These are phyloP conservation scores for Miamiensis avidus DNA, from an alignment of 169 alveolate genomes.

Conservation along the genomic window DNA sequence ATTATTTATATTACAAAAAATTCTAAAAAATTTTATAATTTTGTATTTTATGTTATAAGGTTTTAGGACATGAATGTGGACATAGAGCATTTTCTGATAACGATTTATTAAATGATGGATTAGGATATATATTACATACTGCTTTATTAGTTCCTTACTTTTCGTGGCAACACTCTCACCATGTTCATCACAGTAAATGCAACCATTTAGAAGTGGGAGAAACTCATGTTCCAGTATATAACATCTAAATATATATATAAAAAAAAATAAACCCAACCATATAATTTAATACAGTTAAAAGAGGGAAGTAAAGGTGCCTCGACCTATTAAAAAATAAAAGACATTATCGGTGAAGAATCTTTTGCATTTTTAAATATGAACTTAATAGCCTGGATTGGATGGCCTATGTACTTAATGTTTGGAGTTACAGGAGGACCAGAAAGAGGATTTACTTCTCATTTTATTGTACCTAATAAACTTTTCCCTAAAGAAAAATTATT, in stretches of 20 bases:
- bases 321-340: constrained; percentile 21
- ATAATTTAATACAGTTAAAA: constrained; percentile 49
- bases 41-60: constrained; percentile 14
- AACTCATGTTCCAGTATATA: constrained; percentile 57
- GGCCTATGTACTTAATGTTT: constrained; percentile 52
- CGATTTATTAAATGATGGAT: constrained; percentile 46
- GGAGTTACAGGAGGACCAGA: constrained; percentile 65
- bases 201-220: constrained; percentile 72
- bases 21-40: too few species aligned
- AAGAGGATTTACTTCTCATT: constrained; percentile 44
- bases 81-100: constrained; percentile 64
- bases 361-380: constrained; percentile 30
- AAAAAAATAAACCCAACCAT: constrained; percentile 26
- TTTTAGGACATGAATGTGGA: constrained; percentile 72
- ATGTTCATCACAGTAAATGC: constrained; percentile 64
- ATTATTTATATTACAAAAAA: background rate
- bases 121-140: constrained; percentile 62
- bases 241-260: too few species aligned
- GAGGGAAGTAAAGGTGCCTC: constrained; percentile 60
- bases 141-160: constrained; percentile 64
- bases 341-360: constrained; percentile 43
- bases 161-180: constrained; percentile 74
- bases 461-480: constrained; percentile 46
- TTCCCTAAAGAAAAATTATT: constrained; percentile 48
- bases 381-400: constrained; percentile 47